A percentile compares a stretch with the other conserved stretches of the same genome.
Conservation (phyloP, 768 basidiomycete species). For the Mycena sanguinolenta region DNA sequence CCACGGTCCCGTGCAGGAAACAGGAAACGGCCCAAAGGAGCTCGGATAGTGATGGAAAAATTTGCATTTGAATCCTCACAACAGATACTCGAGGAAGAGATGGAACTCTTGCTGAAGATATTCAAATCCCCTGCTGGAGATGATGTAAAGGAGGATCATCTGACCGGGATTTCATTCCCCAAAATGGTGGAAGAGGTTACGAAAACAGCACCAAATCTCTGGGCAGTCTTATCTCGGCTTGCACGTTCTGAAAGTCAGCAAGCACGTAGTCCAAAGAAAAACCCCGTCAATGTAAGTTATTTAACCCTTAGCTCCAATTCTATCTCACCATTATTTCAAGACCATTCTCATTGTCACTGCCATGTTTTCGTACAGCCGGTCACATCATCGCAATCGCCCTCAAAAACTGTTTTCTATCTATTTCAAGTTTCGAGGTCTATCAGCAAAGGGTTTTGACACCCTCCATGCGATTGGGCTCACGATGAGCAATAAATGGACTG, state of each 20-base stretch:
- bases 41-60: neutral
- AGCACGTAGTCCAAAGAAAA: conserved; percentile 8
- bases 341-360: conserved; percentile 2
- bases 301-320: neutral
- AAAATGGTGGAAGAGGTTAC: neutral
- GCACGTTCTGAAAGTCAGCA: neutral
- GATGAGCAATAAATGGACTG: conserved; percentile 45
- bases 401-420: conserved; percentile 45
- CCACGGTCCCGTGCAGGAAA: neutral
- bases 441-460: conserved; percentile 41
- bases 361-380: conserved; percentile 9
- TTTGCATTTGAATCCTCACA: conserved; percentile 10
- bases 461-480: conserved; percentile 39
- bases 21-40: neutral
- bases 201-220: neutral
- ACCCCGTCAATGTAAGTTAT: conserved; percentile 11
- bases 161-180: conserved; percentile 1
- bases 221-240: neutral
- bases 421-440: conserved; percentile 40
- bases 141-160: conserved; percentile 13
- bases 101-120: neutral
- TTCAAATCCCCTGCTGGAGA: conserved; percentile 10
- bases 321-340: neutral
- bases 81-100: neutral
- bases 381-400: conserved; percentile 25